Evolutionary conservation across 1,284 basidiomycete species (phyloP).

Genomic region (Cutaneotrichosporon dermatis): DNA sequence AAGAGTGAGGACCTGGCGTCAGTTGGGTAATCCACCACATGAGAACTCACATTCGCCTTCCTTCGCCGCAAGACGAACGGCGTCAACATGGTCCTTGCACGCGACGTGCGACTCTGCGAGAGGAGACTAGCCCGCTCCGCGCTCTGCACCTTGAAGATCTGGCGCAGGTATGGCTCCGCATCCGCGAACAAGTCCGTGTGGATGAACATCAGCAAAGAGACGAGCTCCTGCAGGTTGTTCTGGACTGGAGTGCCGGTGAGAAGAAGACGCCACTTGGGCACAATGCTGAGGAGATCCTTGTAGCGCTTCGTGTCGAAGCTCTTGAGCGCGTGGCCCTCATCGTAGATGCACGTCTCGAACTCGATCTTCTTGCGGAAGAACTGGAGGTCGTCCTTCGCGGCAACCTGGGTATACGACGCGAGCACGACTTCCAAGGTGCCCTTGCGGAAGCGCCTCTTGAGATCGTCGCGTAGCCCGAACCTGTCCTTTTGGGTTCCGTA

Average conservation of each 20-base stretch:
- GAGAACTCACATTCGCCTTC: constrained; percentile 70
- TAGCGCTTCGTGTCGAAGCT: constrained; percentile 96
- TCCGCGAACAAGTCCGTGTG: constrained; percentile 82
- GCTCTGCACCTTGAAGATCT: constrained; percentile 94
- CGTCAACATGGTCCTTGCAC: constrained; percentile 98
- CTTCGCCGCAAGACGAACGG: constrained; percentile 93
- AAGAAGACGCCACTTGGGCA: constrained; percentile 82
- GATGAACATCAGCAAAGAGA: constrained; percentile 99
- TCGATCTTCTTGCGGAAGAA: constrained; percentile 80
- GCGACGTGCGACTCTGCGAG: constrained; percentile 81
- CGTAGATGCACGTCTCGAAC: constrained; percentile 94
- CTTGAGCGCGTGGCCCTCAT: constrained; percentile 94
- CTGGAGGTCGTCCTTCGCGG: constrained; percentile 77
- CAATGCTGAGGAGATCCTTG: constrained; percentile 76
- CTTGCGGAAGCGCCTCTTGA: constrained; percentile 55
- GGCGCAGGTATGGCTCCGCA: constrained; percentile 69
- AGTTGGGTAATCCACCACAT: background rate
- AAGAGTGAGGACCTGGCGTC: constrained; percentile 72
- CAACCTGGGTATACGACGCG: constrained; percentile 93
- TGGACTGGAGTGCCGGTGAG: constrained; percentile 93
- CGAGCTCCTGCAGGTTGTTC: constrained; percentile 75
- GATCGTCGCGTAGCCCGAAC: constrained; percentile 65
- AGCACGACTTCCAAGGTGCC: constrained; percentile 87
- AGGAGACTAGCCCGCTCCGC: constrained; percentile 64
- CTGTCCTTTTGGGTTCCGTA: constrained; percentile 91